These are phyloP conservation scores for Kewa caespitosa DNA, from an alignment of 179 eudicot species.

Conservation along the genomic window DNA sequence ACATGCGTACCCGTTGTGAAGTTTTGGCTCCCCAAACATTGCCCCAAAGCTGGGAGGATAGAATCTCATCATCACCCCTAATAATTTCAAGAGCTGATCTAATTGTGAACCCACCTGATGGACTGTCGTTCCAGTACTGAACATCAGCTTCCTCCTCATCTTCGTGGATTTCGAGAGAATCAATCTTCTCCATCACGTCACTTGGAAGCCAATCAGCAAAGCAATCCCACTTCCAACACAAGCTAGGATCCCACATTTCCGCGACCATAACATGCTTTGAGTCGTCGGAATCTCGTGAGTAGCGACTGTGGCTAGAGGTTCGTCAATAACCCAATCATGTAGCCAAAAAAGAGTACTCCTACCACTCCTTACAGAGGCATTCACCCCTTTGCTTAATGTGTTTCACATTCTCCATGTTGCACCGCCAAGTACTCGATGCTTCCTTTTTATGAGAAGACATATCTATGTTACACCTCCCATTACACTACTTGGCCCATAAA, in stretches of 20 bases:
- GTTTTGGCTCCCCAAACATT: no score
- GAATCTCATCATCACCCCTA: not conserved
- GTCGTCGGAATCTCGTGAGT: not conserved
- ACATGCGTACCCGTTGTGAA: no score
- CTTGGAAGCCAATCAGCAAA: not conserved
- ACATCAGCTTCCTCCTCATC: not conserved
- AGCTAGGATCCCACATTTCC: not conserved
- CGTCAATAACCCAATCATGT: not conserved
- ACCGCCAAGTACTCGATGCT: no score
- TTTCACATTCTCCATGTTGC: no score
- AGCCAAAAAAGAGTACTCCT: not conserved
- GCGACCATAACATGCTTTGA: not conserved
- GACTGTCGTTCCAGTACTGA: not conserved
- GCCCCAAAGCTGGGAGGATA: no score
- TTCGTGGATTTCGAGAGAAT: not conserved
- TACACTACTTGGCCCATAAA: not conserved
- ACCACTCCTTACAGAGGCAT: not conserved
- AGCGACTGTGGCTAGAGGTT: not conserved
- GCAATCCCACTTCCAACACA: not conserved
- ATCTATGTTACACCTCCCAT: not conserved
- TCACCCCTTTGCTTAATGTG: not conserved
- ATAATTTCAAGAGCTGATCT: not conserved
- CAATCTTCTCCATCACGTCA: not conserved
- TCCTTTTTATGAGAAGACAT: not conserved
- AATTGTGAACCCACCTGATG: not conserved